Evolutionary conservation across 2,329 filamentous ascomycete genomes (phyloP).

Genomic region (Diaporthe sp.): DNA sequence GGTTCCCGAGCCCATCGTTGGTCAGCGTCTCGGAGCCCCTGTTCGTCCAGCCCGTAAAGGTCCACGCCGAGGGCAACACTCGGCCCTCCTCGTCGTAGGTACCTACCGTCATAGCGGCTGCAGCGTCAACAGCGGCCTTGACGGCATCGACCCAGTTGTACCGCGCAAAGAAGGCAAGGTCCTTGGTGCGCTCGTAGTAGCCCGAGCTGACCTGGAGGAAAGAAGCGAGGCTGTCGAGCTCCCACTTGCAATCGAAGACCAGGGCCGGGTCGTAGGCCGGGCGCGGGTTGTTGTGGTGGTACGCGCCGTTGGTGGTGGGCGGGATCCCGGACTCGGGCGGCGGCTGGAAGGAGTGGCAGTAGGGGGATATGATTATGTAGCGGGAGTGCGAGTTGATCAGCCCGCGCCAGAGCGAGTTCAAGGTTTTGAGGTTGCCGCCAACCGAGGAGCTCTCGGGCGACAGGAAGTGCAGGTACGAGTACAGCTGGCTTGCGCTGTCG

Average conservation of each 20-base stretch:
- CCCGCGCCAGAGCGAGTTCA: slow-evolving; percentile 75
- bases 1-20: slow-evolving; percentile 81
- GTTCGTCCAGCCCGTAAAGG: slow-evolving; percentile 78
- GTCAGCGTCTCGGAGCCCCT: slow-evolving; percentile 79
- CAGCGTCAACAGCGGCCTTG: slow-evolving; percentile 70
- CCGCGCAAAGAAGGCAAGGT: slow-evolving; percentile 66
- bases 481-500: slow-evolving; percentile 82
- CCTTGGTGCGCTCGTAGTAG: slow-evolving; percentile 74
- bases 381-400: slow-evolving; percentile 78
- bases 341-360: slow-evolving; percentile 93
- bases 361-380: slow-evolving; percentile 76
- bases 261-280: slow-evolving; percentile 74
- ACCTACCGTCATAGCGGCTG: slow-evolving; percentile 73
- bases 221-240: slow-evolving; percentile 87
- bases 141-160: slow-evolving; percentile 77
- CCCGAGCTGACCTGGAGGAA: slow-evolving; percentile 85
- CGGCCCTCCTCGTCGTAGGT: slow-evolving; percentile 72
- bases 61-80: slow-evolving; percentile 69
- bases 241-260: slow-evolving; percentile 92
- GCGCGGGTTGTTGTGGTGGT: slow-evolving; percentile 66
- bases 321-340: slow-evolving; percentile 77
- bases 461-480: slow-evolving; percentile 73
- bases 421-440: slow-evolving; percentile 70
- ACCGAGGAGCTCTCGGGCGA: slow-evolving; percentile 57
- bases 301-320: slow-evolving; percentile 67